A percentile compares a stretch with the other conserved stretches of the same genome.
phyloP scores from a whole-genome alignment of 2,329 filamentous ascomycete genomes.

The Beauveria scarabaeidicola region DNA sequence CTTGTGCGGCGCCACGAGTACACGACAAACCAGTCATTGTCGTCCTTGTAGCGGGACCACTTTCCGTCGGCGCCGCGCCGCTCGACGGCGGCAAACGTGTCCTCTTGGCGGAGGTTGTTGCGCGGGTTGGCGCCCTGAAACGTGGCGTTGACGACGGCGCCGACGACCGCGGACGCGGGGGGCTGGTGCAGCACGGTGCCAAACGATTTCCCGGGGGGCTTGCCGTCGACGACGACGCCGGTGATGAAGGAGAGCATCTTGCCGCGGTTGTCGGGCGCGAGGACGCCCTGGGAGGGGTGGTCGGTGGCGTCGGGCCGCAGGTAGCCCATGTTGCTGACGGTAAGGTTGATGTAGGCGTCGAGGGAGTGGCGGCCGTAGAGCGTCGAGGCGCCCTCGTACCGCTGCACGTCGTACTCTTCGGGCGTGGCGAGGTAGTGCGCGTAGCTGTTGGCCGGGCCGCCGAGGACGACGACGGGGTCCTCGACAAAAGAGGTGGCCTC shows the following conservation, averaged over 20 bases:
- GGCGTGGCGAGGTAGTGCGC: constrained; percentile 72
- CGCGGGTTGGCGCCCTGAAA: constrained; percentile 87
- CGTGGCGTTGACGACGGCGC: constrained; percentile 53
- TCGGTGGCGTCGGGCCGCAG: constrained; percentile 27
- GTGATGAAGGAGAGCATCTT: constrained; percentile 73
- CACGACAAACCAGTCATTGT: constrained; percentile 75
- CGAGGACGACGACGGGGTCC: constrained; percentile 69
- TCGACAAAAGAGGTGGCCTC: constrained; percentile 42
- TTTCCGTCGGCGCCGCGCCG: constrained; percentile 31
- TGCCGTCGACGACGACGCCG: constrained; percentile 64
- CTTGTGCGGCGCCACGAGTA: constrained; percentile 72
- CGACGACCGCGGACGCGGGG: constrained; percentile 45
- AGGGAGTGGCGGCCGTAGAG: constrained; percentile 78
- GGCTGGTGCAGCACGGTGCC: constrained; percentile 56
- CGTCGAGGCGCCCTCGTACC: constrained; percentile 92
- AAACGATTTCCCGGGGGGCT: constrained; percentile 58
- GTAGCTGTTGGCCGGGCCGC: constrained; percentile 86
- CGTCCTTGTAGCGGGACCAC: constrained; percentile 63
- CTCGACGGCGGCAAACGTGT: constrained; percentile 73
- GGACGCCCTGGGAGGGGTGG: constrained; percentile 43
- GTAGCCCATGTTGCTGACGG: constrained; percentile 50
- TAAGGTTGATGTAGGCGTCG: constrained; percentile 80
- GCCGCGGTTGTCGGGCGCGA: constrained; percentile 70
- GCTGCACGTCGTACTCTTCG: constrained; percentile 75
- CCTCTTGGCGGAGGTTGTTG: constrained; percentile 73